phyloP scores from a whole-genome alignment of 177 flowering plant species.

The Telopea speciosissima region DNA sequence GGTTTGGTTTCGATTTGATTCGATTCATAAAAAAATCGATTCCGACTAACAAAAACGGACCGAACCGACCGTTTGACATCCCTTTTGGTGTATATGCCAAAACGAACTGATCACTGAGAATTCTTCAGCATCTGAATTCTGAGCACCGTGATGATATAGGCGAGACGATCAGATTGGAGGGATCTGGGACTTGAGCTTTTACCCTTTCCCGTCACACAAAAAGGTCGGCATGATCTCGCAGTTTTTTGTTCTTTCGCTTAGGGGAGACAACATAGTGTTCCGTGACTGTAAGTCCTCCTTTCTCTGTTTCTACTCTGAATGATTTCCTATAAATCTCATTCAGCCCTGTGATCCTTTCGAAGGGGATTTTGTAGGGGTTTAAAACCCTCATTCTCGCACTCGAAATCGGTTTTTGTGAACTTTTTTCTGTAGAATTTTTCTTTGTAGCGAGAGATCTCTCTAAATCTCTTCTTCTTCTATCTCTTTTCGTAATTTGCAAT shows the following conservation, averaged over 20 bases:
- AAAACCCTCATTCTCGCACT: neutral
- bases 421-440: no score
- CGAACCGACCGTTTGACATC: no score
- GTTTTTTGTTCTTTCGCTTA: constrained; percentile 61
- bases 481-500: neutral
- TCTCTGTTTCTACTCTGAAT: constrained; percentile 1
- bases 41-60: no score
- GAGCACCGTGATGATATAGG: no score
- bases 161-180: neutral
- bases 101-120: no score
- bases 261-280: constrained; percentile 68
- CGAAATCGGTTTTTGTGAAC: neutral
- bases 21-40: no score
- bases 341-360: neutral
- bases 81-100: no score
- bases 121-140: no score
- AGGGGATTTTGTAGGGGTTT: neutral
- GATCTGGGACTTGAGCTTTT: neutral
- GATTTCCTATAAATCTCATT: neutral
- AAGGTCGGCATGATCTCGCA: constrained; percentile 47
- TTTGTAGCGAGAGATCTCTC: neutral
- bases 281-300: constrained; percentile 43
- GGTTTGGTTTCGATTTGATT: no score
- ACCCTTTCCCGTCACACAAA: neutral
- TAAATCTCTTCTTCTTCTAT: neutral